Base-by-base conservation (phyloP, 2,329 filamentous ascomycete genomes). In the Thyridium curvatum region DNA sequence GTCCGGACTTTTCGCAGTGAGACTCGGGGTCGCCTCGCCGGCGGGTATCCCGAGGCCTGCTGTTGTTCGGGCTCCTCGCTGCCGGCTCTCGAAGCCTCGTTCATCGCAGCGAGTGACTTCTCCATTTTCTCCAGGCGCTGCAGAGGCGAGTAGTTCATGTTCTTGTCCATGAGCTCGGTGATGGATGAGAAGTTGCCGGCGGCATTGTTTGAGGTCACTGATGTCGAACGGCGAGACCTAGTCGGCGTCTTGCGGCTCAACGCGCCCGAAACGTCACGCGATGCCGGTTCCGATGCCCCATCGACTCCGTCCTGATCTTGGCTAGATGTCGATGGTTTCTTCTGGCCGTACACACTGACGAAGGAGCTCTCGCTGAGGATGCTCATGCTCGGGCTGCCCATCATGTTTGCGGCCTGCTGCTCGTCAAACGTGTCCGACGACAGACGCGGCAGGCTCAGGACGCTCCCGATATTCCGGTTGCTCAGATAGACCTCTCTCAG, bases 331-430 rank as follows among this genome's bases (percentile, higher is more conserved):
- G 35, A 8, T 31, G 41, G 21, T 8, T 44, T 49, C 44, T 68
- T 69, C 17, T 65, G 57, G 3, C 79, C 79, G 40, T 84, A 84
- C 0, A 84, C 64, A 47, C 79, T 84, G 16, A 74, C 48, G 48
- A 84, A 83, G 0, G 79, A 84, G 52, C 79, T 83, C 54, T 84
- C 79, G 46, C 79, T 84, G 44, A 84, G 57, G 12, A 83, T 65
- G 46, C 80, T 84, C 36, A 84, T 58, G 28, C 70, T 73, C 4
- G 80, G 79, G 46, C 79, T 84, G 18, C 64, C 65, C 42, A 75
- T 51, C 32, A 62, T 62, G 43, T 74, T 51, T 31, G 62, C 65
- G 32, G 62, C 54, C 37, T 48, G 38, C 13, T 55, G 50, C 17
- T 40, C 52, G 17, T 62, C 59, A 12, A 55, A 53, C 3, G 53